A percentile compares a stretch with the other conserved stretches of the same genome.
These are phyloP conservation scores for Cladosporium sp. DNA, from an alignment of 2,329 filamentous ascomycete species.

Conservation along the genomic window DNA sequence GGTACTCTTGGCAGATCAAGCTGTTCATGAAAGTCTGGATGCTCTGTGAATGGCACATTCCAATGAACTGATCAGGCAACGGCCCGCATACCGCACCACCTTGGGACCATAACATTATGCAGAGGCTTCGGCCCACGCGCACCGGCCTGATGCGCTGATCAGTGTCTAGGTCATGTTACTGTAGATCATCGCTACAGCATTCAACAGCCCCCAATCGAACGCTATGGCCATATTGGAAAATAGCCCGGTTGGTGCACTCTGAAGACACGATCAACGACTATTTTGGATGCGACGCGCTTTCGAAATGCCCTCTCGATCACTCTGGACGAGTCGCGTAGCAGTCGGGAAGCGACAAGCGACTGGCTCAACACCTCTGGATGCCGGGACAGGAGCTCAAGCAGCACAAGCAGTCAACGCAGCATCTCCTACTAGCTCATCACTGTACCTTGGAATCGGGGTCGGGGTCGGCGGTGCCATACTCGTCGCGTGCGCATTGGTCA, in stretches of 20 bases:
- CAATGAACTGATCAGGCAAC: slow-evolving; percentile 34
- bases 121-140: neutral
- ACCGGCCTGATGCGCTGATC: neutral
- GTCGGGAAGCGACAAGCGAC: slow-evolving; percentile 8
- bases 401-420: slow-evolving; percentile 1
- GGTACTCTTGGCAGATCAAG: neutral
- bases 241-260: neutral
- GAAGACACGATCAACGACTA: neutral
- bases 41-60: slow-evolving; percentile 30
- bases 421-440: slow-evolving; percentile 13
- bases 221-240: neutral
- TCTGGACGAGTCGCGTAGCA: slow-evolving; percentile 1
- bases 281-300: neutral
- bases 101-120: slow-evolving; percentile 27
- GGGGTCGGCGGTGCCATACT: slow-evolving; percentile 26
- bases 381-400: neutral
- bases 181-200: neutral
- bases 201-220: too few relatives aligned
- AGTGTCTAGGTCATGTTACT: neutral
- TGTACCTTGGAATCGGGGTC: slow-evolving; percentile 25
- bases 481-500: slow-evolving; percentile 22
- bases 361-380: slow-evolving; percentile 14
- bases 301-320: neutral
- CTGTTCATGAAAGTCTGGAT: neutral
- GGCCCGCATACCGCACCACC: slow-evolving; percentile 26